Base-by-base conservation (phyloP, 208 protist species). In the Herpetomonas tarakana region DNA sequence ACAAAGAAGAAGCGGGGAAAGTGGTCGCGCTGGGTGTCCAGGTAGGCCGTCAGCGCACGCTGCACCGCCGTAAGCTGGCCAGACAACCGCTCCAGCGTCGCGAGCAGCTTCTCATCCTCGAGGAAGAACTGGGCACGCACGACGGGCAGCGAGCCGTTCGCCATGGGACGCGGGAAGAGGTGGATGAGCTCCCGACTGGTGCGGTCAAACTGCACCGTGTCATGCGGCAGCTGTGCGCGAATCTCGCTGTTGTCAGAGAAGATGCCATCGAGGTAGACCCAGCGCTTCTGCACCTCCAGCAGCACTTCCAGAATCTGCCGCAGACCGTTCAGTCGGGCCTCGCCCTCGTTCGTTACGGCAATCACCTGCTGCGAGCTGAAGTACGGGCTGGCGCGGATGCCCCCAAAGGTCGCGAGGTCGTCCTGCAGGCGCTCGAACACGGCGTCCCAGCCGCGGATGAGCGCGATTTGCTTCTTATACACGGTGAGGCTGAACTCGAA, bases 1-100 rank as follows among this genome's bases (percentile, higher is more conserved):
- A 99, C 91, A 72, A 99, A 99, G 76, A 99, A 99, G 86, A 99
- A 99, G 58, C 98, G 94, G 1, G 98, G 96, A 73, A 99, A 99
- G 55, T 86, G 75, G 4, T 79, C 55, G 30, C 98, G 91, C 82
- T 99, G 97, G 11, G 79, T 80, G 71, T 99, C 98, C 2, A 99
- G 83, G 70, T 99, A 99, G 50, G 94, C 88, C 31, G 94, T 97
- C 16, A 99, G 86, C 18, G 92, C 91, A 49, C 98, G 97, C 83
- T 99, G 98, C 57, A 99, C 95, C 54, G 92, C 92, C 39, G 61
- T 68, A 12, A 99, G 79, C 47, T 98, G 80, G 21, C 91, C 83
- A 6, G 81, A 68, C 0, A 99, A 56, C 7, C 96, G 86, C 68
- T 98, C 93, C 28, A 99, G 82, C 22, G 91, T 88, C 21, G 76